Evolutionary conservation across 495 filamentous ascomycete species (phyloP), one percentile per base, ranked within the genome.

Genomic region (Aspergillus funiculosus): DNA sequence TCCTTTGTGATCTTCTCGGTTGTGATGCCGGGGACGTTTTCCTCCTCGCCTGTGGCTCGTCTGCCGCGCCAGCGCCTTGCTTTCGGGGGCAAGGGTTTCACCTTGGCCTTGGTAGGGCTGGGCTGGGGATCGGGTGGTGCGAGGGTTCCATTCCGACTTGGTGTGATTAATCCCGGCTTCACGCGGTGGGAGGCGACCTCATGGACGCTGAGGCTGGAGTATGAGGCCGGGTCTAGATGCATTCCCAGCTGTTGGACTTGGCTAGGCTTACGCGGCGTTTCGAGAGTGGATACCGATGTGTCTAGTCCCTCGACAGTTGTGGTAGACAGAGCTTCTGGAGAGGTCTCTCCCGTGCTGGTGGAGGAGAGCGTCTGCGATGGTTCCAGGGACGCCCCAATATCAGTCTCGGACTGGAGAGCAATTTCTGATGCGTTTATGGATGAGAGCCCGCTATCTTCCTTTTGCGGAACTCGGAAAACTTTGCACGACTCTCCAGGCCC

Each of bases 161-260:
- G 87, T 14, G 88, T 90, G 56, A 89, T 78, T 30, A 94, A 78
- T 2, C 89, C 90, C 1, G 88, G 89, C 57, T 86, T 89, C 57
- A 89, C 89, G 50, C 74, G 86, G 39, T 88, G 84, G 1, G 78
- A 74, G 10, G 89, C 89, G 24, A 94, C 78, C 49, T 88, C 83
- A 22, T 85, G 69, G 15, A 95, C 80, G 57, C 84, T 89, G 39
- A 87, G 67, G 44, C 66, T 61, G 18, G 71, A 76, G 6, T 63
- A 57, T 20, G 63, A 63, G n/a, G 72, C 72, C 1, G 61, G 64
- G 14, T 71, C 71, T 6, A 76, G 51, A 25, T 68, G 61, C 64
- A 77, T 74, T 11, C 71, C 72, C 8, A 78, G 60, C 14, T 63
- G 50, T 22, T 65, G 52, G 6, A 51, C 45, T 19, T 59, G 41